Percentiles rank a stretch among this genome's conserved stretches.
phyloP scores from a whole-genome alignment of 2,329 filamentous ascomycete species.

The Trichoderma atrobrunneum region DNA sequence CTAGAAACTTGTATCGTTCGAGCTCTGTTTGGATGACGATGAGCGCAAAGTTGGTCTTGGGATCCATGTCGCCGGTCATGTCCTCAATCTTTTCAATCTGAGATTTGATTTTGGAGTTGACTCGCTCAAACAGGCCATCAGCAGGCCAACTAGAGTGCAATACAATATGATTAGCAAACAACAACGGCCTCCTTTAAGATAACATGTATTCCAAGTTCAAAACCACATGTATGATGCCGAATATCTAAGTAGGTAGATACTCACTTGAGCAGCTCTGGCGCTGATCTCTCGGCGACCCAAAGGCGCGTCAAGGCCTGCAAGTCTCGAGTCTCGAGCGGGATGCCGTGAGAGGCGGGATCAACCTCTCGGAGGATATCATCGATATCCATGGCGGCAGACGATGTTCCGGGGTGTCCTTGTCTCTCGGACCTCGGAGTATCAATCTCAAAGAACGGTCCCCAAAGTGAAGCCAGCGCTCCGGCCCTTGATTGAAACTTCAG shows the following conservation, averaged over 20 bases:
- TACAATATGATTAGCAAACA: neutral
- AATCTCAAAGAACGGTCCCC: neutral
- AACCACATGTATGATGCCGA: neutral
- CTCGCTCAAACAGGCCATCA: constrained; percentile 73
- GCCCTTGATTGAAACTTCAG: neutral
- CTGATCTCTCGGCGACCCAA: constrained; percentile 89
- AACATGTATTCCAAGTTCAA: neutral
- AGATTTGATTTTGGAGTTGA: constrained; percentile 67
- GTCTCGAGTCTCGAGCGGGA: constrained; percentile 65
- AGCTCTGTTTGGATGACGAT: constrained; percentile 97
- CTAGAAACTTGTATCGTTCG: constrained; percentile 87
- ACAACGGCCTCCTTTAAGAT: neutral
- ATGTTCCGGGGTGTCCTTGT: neutral
- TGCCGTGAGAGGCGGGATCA: constrained; percentile 55
- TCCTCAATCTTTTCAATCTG: constrained; percentile 72
- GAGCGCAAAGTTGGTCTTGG: constrained; percentile 86
- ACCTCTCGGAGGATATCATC: constrained; percentile 76
- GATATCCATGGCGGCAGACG: constrained; percentile 61
- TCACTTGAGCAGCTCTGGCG: constrained; percentile 84
- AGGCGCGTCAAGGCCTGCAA: constrained; percentile 85
- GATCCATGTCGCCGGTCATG: constrained; percentile 81
- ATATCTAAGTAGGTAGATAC: constrained; percentile 22
- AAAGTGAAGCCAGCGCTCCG: neutral
- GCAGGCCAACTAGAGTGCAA: constrained; percentile 55
- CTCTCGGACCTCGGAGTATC: neutral